Evolutionary conservation across 2,329 filamentous ascomycete genomes (phyloP), one percentile per base, ranked within the genome.

Genomic region (Aspergillus carbonarius): DNA sequence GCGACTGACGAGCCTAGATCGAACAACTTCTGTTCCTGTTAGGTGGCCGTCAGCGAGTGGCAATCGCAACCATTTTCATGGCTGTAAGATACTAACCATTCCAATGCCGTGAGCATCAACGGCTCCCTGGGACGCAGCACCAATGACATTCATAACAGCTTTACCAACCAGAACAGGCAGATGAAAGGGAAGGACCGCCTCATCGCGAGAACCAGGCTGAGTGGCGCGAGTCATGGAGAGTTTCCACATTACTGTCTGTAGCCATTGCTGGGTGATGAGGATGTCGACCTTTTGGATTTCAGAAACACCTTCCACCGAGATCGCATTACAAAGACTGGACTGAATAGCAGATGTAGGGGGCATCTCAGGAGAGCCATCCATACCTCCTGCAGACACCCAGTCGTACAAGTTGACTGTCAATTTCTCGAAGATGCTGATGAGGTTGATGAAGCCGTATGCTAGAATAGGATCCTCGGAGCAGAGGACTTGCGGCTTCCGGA

Each of bases 91-190:
- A 79, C 86, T 73, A 77, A 91, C 89, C 74, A 96, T 78, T 54
- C 89, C 89, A 39, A 91, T 85, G 27, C 88, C 88, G 63, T 93
- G 82, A 2, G 93, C 80, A 63, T 93, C 91, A 74, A 92, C 87
- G 34, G 88, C 86, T 58, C 88, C 84, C 53, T 88, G 87, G 0
- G 89, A 89, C 66, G 95, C 91, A 55, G 89, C 85, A 2, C 87
- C 85, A 4, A 89, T 87, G 74, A 93, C 85, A 8, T 83, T 83
- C 63, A 85, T 79, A 13, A 90, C 70, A 55, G 90, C 86, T 53
- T 85, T 82, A 0, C 87, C 82, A 60, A 90, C 82, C 55, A 87
- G 79, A 10, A 88, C 80, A 1, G 87, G 84, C 55, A 88, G 88
- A 56, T 85, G 82, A 63, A 88, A 89, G 0, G 85, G 83, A 60